Percentiles rank a stretch among this genome's conserved stretches.
Evolutionary conservation across 139 green algal genomes (phyloP).

Genomic region (Marvania coccoides): DNA sequence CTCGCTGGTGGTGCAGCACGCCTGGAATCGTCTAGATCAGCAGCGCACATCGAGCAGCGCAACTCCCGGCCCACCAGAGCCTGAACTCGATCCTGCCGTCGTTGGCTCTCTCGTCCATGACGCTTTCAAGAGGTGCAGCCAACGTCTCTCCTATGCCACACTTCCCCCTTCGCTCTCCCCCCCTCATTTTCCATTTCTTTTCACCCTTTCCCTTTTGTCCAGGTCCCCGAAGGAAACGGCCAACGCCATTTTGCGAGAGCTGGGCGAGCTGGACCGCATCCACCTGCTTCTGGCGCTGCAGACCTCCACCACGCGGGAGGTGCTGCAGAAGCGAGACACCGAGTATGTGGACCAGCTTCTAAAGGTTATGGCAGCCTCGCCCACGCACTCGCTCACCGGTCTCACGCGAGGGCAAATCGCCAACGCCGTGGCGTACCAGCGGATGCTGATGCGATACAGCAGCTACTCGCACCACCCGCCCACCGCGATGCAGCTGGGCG

Average conservation of each 20-base stretch:
- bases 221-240: constrained; percentile 19
- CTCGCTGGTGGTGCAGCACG: background rate
- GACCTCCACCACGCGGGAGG: background rate
- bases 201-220: background rate
- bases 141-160: background rate
- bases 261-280: constrained; percentile 22
- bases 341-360: constrained; percentile 23
- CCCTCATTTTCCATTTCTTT: background rate
- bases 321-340: background rate
- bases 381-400: constrained; percentile 2
- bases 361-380: background rate
- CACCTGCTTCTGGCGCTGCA: constrained; percentile 31
- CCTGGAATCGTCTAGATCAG: background rate
- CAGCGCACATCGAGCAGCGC: background rate
- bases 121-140: background rate
- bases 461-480: constrained; percentile 4
- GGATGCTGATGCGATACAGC: constrained; percentile 6
- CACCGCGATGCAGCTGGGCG: constrained; percentile 10
- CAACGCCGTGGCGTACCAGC: constrained; percentile 20
- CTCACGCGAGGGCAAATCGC: constrained; percentile 12
- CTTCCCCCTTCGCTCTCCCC: background rate
- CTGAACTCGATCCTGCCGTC: background rate
- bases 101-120: background rate
- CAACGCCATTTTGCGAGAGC: constrained; percentile 4
- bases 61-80: background rate